phyloP scores from a whole-genome alignment of 2,329 filamentous ascomycete genomes.

The Dactylellina drechsleri region DNA sequence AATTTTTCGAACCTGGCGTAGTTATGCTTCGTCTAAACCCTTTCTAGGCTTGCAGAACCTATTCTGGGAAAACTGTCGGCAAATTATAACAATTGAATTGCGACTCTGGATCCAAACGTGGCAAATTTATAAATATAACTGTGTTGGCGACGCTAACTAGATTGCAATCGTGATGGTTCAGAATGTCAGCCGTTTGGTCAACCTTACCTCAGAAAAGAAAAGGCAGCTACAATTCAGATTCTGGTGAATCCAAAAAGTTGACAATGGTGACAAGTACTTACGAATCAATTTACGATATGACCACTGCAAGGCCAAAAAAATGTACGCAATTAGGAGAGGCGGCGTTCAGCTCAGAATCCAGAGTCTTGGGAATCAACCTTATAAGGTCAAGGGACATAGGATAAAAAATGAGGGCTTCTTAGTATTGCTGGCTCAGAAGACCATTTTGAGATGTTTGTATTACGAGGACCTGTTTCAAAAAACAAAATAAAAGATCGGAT shows the following conservation, averaged over 20 bases:
- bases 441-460: constrained; percentile 41
- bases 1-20: constrained; percentile 36
- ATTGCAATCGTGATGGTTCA: neutral
- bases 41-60: constrained; percentile 33
- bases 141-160: constrained; percentile 32
- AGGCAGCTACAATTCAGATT: constrained; percentile 14
- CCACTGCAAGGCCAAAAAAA: constrained; percentile 10
- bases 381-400: constrained; percentile 29
- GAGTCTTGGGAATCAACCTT: constrained; percentile 45
- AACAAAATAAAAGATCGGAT: constrained; percentile 14
- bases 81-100: constrained; percentile 10
- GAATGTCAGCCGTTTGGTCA: constrained; percentile 52
- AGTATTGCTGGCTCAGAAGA: constrained; percentile 20
- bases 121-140: constrained; percentile 17
- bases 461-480: constrained; percentile 25
- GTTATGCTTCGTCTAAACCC: constrained; percentile 33
- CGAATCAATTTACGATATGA: constrained; percentile 18
- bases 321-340: constrained; percentile 45
- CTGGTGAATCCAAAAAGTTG: constrained; percentile 7
- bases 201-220: constrained; percentile 48
- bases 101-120: constrained; percentile 16
- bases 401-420: neutral
- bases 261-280: constrained; percentile 33
- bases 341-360: constrained; percentile 32
- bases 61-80: constrained; percentile 14